These are phyloP conservation scores for Prunus salicina DNA, from an alignment of 306 rosid species.

Conservation along the genomic window DNA sequence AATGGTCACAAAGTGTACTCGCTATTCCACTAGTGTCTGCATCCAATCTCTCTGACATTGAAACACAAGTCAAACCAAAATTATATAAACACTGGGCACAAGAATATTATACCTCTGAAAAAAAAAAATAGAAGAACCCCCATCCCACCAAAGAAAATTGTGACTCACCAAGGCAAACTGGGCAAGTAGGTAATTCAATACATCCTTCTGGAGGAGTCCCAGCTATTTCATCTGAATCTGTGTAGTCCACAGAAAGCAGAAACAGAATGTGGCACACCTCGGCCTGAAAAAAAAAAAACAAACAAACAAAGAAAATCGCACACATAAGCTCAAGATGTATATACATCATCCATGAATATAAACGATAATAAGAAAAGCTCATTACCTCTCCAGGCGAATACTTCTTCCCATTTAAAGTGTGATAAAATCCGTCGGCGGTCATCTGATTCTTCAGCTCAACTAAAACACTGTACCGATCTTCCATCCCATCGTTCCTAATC, in stretches of 20 bases:
- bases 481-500: slow-evolving; percentile 75
- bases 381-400: slow-evolving; percentile 78
- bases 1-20: slow-evolving; percentile 84
- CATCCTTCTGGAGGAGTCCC: slow-evolving; percentile 71
- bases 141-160: not conserved
- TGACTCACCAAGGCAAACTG: slow-evolving; percentile 86
- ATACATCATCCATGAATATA: not conserved
- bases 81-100: slow-evolving; percentile 9
- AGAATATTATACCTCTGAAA: slow-evolving; percentile 9
- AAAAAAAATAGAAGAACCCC: not conserved
- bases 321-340: not conserved
- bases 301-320: not conserved
- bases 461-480: slow-evolving; percentile 83
- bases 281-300: slow-evolving; percentile 50
- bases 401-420: slow-evolving; percentile 62
- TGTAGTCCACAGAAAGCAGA: slow-evolving; percentile 73
- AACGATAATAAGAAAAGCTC: not conserved
- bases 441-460: slow-evolving; percentile 46
- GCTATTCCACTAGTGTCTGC: slow-evolving; percentile 68
- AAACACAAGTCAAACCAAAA: slow-evolving; percentile 17
- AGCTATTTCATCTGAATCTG: slow-evolving; percentile 70
- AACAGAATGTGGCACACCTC: slow-evolving; percentile 82
- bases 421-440: slow-evolving; percentile 52
- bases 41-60: slow-evolving; percentile 79
- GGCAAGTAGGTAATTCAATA: slow-evolving; percentile 87